phyloP scores from a whole-genome alignment of 2,329 filamentous ascomycete species.

The Mycogone perniciosa region DNA sequence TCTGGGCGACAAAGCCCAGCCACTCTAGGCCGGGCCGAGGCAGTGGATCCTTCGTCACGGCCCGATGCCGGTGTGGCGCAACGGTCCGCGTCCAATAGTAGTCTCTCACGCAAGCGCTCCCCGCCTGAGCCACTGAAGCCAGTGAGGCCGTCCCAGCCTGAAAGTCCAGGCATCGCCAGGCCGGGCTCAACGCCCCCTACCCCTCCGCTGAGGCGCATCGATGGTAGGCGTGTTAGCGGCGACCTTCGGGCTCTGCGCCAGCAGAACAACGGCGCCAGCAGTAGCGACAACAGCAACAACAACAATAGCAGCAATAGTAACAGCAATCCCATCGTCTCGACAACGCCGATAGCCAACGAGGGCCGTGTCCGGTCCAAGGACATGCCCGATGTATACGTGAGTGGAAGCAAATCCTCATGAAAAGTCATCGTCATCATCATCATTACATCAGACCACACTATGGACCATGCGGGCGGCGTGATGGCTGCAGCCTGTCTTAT shows the following conservation, averaged over 20 bases:
- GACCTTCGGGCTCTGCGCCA: slow-evolving; percentile 51
- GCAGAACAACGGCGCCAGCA: slow-evolving; percentile 25
- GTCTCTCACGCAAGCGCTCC: slow-evolving; percentile 44
- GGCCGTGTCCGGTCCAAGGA: slow-evolving; percentile 75
- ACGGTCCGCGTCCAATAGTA: slow-evolving; percentile 48
- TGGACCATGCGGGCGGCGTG: too few relatives aligned
- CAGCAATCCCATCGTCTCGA: slow-evolving; percentile 8
- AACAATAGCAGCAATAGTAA: not conserved
- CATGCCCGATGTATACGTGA: slow-evolving; percentile 93
- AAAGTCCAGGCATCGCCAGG: slow-evolving; percentile 50
- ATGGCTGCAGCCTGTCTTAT: not conserved
- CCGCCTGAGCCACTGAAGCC: slow-evolving; percentile 49
- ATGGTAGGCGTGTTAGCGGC: slow-evolving; percentile 59
- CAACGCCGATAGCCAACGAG: slow-evolving; percentile 75
- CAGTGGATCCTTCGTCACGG: slow-evolving; percentile 15
- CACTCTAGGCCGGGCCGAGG: not conserved
- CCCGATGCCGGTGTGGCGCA: slow-evolving; percentile 25
- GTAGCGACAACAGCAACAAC: slow-evolving; percentile 16
- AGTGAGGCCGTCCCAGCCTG: slow-evolving; percentile 46
- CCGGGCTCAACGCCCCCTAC: slow-evolving; percentile 35
- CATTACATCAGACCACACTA: not conserved
- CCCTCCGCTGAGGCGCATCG: slow-evolving; percentile 64
- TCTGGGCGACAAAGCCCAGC: not conserved
- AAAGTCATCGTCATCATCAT: slow-evolving; percentile 3
- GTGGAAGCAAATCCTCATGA: slow-evolving; percentile 35